Conservation (phyloP, 768 basidiomycete species). For the Porphyrellus cyaneotinctus region DNA sequence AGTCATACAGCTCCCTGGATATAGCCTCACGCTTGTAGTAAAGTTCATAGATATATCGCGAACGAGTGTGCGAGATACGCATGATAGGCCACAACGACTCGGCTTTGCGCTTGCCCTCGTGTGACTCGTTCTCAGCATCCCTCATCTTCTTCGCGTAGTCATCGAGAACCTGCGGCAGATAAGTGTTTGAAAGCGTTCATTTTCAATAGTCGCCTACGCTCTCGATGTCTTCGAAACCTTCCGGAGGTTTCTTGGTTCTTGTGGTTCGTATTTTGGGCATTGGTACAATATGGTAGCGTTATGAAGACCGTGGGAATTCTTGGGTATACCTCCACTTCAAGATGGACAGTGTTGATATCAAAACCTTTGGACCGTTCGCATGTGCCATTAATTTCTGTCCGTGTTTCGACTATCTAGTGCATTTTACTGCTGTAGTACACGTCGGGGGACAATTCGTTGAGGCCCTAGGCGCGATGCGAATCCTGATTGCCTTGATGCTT, state of each 20-base stretch:
- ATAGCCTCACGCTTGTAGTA: constrained; percentile 99
- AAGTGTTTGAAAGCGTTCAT: not conserved
- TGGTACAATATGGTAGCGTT: constrained; percentile 10
- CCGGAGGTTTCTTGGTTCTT: constrained; percentile 90
- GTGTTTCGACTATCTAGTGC: too few species aligned
- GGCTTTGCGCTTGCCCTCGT: constrained; percentile 95
- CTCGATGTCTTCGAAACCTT: constrained; percentile 94
- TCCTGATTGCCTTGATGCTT: too few species aligned
- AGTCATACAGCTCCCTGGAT: constrained; percentile 90
- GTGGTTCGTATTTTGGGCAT: constrained; percentile 96
- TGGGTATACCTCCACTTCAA: too few species aligned
- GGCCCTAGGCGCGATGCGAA: too few species aligned
- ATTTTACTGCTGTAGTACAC: too few species aligned
- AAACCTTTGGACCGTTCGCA: too few species aligned
- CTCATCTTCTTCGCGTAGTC: constrained; percentile 99
- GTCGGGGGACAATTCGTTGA: too few species aligned
- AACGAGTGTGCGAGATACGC: constrained; percentile 95
- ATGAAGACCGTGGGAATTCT: constrained; percentile 18
- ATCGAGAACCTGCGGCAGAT: constrained; percentile 70
- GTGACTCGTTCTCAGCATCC: constrained; percentile 96
- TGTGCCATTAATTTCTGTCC: too few species aligned
- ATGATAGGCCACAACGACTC: constrained; percentile 97
- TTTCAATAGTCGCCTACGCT: constrained; percentile 40
- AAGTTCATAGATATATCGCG: constrained; percentile 95
- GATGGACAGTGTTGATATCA: too few species aligned